A percentile compares a stretch with the other conserved stretches of the same genome.
phyloP scores from a whole-genome alignment of 1,139 yeast genomes.

The Diutina ranongensis region DNA sequence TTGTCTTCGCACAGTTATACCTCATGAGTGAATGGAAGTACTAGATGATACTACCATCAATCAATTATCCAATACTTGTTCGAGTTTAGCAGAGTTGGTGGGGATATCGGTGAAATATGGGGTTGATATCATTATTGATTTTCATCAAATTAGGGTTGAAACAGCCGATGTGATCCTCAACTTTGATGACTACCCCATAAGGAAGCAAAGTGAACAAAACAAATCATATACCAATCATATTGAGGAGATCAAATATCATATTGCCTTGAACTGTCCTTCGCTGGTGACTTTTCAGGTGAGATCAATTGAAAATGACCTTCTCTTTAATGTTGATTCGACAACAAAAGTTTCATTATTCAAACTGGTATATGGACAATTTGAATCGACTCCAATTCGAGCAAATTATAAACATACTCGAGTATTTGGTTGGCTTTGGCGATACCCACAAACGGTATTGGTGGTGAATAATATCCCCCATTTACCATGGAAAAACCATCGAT shows the following conservation, averaged over 20 bases:
- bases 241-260: not conserved
- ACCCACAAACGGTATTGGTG: not conserved
- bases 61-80: not conserved
- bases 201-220: not conserved
- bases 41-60: not conserved
- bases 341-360: not conserved
- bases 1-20: no score
- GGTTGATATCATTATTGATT: not conserved
- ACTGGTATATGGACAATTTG: not conserved
- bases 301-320: not conserved
- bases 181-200: not conserved
- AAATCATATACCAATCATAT: not conserved
- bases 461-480: not conserved
- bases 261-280: not conserved
- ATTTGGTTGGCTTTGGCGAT: not conserved
- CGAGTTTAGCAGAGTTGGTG: not conserved
- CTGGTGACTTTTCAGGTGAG: not conserved
- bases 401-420: not conserved
- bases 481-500: not conserved
- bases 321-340: not conserved
- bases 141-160: not conserved
- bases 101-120: not conserved
- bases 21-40: no score
- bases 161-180: not conserved
- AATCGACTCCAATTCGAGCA: not conserved